Evolutionary conservation across 2,329 filamentous ascomycete species (phyloP).

Genomic region (Penicillium polonicum): DNA sequence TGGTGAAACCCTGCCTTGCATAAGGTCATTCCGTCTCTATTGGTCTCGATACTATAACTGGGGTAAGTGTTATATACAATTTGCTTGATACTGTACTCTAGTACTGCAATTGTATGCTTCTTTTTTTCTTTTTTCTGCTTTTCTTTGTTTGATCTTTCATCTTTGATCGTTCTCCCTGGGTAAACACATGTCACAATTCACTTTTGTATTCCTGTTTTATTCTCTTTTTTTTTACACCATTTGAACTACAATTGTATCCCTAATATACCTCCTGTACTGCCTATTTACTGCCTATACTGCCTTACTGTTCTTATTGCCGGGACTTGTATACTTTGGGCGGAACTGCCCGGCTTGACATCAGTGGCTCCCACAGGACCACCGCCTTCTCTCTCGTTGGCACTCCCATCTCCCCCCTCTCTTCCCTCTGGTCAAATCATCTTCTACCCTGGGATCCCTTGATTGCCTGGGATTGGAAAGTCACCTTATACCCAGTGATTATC

Average conservation of each 20-base stretch:
- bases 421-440: conserved; percentile 22
- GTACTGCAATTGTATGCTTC: not conserved
- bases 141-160: not conserved
- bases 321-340: conserved; percentile 5
- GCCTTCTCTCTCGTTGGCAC: conserved; percentile 21
- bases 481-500: conserved; percentile 18
- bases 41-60: not conserved
- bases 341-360: conserved; percentile 18
- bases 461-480: conserved; percentile 16
- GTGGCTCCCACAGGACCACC: conserved; percentile 14
- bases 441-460: conserved; percentile 19
- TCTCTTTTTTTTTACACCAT: not conserved
- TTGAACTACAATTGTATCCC: not conserved
- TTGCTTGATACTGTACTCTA: not conserved
- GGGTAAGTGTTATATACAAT: conserved; percentile 6
- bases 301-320: not conserved
- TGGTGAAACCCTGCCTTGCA: conserved; percentile 11
- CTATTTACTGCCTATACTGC: not conserved
- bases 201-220: not conserved
- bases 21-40: not conserved
- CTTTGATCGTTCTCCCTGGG: not conserved
- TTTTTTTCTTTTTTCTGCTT: not conserved
- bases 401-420: conserved; percentile 14
- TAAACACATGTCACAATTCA: conserved; percentile 4
- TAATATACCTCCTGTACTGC: not conserved